Conservation (phyloP, 257 asterid species). For the Linaria vulgaris region DNA sequence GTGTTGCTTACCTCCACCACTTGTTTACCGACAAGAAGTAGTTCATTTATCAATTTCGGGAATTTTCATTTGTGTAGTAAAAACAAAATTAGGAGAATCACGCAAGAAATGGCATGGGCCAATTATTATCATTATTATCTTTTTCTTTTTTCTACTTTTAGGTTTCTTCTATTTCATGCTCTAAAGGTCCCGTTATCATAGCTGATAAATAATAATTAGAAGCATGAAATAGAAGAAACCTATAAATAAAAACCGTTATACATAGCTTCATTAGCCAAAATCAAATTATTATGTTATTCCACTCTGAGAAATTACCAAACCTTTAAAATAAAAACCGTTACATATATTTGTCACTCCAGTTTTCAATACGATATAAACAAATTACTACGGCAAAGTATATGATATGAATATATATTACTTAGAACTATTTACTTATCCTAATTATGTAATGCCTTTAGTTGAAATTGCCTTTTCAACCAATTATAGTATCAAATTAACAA, state of each 20-base stretch:
- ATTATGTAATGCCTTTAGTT: conserved; percentile 27
- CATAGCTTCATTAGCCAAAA: background rate
- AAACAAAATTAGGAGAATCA: background rate
- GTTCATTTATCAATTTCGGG: background rate
- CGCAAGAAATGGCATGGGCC: background rate
- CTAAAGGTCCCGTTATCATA: background rate
- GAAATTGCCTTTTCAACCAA: conserved; percentile 29
- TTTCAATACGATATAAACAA: background rate
- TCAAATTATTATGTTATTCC: too few species aligned
- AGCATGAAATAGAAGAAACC: conserved; percentile 1
- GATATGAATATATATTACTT: too few species aligned
- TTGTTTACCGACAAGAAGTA: conserved; percentile 1
- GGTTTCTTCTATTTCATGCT: conserved; percentile 1
- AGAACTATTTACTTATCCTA: background rate
- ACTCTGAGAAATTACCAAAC: too few species aligned
- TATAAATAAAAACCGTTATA: too few species aligned
- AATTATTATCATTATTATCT: background rate
- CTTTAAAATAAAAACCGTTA: background rate
- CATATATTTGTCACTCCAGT: background rate
- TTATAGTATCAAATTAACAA: conserved; percentile 26
- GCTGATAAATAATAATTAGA: too few species aligned
- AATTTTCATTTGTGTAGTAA: background rate
- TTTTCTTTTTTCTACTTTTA: background rate
- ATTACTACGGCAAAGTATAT: too few species aligned
- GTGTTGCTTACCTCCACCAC: background rate